Evolutionary conservation across 2,329 filamentous ascomycete genomes (phyloP), one percentile per base, ranked within the genome.

Genomic region (Penicillium glabrum): DNA sequence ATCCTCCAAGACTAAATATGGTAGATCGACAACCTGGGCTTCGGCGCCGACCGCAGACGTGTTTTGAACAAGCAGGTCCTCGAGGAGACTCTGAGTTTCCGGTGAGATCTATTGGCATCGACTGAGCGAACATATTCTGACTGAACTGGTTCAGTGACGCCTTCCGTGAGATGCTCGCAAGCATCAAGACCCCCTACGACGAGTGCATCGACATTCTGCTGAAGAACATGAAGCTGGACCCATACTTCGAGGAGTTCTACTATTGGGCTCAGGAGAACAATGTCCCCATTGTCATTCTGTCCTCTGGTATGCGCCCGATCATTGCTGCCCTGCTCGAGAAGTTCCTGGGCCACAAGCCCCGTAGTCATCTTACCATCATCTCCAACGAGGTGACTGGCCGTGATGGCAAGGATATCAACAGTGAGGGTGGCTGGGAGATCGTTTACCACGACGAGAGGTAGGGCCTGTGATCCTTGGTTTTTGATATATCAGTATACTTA

Each of bases 111-210:
- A 14, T 27, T 26, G 14, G 21, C 23, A 41, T 41, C 8, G 13
- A 13, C 21, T 14, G 19, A 11, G 9, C 3, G 8, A 45, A n/a
- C 14, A 35, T 10, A 31, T 45, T 6, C 56, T 65, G 56, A 65
- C 24, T 21, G 3, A 1, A 16, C 19, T 43, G 23, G 37, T 26
- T 13, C 29, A 85, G 84, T 51, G 90, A 96, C 72, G 86, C 88
- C 46, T 98, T 98, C 83, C 84, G 85, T 69, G 87, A 90, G 65
- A 97, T 98, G 93, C 88, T 99, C 76, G 89, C 96, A 75, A 93
- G 88, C 69, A 84, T 98, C 77, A 85, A 82, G 56, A 87, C 83
- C 24, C 91, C 93, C 6, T 96, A 90, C 76, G 81, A 89, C 69
- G 80, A 93, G 74, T 97, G 93, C 77, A 87, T 96, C 71, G 79